Conservation (phyloP, 352 stramenopile species). For the Phytophthora constricta region DNA sequence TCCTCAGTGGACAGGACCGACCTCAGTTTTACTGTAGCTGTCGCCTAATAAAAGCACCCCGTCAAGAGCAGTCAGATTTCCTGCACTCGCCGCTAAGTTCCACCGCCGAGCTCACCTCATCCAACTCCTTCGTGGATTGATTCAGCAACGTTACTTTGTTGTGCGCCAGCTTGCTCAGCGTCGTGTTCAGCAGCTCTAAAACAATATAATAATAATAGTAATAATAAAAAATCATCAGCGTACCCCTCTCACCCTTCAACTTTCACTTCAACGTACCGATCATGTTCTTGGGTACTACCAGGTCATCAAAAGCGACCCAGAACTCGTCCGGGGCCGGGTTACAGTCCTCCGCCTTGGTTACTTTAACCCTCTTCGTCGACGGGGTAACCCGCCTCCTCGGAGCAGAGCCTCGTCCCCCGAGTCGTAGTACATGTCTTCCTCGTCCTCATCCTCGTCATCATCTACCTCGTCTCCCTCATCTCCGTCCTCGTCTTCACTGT, state of each 20-base stretch:
- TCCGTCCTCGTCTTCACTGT: slow-evolving; percentile 49
- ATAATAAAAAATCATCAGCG: background rate
- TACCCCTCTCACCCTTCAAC: background rate
- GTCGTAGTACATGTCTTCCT: slow-evolving; percentile 69
- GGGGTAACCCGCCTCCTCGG: slow-evolving; percentile 30
- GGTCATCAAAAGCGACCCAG: slow-evolving; percentile 70
- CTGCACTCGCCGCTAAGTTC: too few relatives aligned
- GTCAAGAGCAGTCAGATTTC: too few relatives aligned
- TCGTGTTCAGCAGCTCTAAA: slow-evolving; percentile 78
- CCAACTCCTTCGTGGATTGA: slow-evolving; percentile 44
- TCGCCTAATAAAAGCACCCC: slow-evolving; percentile 13
- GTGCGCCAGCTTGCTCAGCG: slow-evolving; percentile 67
- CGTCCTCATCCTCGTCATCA: slow-evolving; percentile 57
- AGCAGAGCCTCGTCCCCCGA: slow-evolving; percentile 66
- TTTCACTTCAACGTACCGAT: slow-evolving; percentile 49
- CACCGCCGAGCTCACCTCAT: too few relatives aligned
- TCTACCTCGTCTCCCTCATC: slow-evolving; percentile 51
- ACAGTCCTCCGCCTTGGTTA: slow-evolving; percentile 17
- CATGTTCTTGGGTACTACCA: slow-evolving; percentile 73
- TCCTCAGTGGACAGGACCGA: slow-evolving; percentile 17
- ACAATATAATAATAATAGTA: background rate
- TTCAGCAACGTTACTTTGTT: slow-evolving; percentile 60
- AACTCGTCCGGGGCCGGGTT: slow-evolving; percentile 55
- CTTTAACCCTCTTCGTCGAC: slow-evolving; percentile 22
- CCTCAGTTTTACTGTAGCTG: slow-evolving; percentile 22